These are phyloP conservation scores for Ceratobasidium sp. DNA, from an alignment of 1,284 basidiomycete species.

Conservation along the genomic window DNA sequence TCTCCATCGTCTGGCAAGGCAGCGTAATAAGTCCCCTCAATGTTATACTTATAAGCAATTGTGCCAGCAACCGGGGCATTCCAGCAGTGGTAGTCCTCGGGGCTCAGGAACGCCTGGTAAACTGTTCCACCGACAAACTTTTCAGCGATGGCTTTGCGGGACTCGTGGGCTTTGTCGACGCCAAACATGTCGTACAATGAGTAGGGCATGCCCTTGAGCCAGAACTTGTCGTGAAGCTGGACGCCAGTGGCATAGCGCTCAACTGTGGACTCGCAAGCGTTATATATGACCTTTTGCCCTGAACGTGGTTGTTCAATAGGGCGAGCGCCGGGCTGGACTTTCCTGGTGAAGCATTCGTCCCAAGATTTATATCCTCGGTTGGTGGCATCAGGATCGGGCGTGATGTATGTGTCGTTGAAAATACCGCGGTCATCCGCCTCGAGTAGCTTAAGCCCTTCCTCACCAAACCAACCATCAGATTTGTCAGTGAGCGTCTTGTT, in stretches of 20 bases:
- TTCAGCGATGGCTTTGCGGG: conserved; percentile 52
- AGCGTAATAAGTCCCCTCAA: conserved; percentile 2
- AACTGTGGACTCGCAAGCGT: conserved; percentile 49
- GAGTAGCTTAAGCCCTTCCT: conserved; percentile 54
- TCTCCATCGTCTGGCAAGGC: conserved; percentile 1
- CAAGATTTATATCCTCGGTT: conserved; percentile 58
- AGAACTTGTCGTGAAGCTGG: conserved; percentile 60
- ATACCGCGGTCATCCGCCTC: conserved; percentile 53
- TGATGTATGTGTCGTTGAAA: conserved; percentile 54
- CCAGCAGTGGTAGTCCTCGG: conserved; percentile 69
- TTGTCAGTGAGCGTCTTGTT: conserved; percentile 53
- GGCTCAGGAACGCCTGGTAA: conserved; percentile 67
- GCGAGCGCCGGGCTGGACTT: conserved; percentile 54
- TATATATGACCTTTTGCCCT: conserved; percentile 53
- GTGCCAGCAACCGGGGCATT: conserved; percentile 64
- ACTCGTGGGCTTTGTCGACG: too few species aligned
- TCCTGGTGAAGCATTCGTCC: conserved; percentile 59
- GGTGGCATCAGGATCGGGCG: conserved; percentile 56
- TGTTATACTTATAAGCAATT: conserved; percentile 49
- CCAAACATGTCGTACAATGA: conserved; percentile 61
- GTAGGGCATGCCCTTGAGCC: conserved; percentile 65
- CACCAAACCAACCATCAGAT: conserved; percentile 56
- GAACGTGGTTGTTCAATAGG: conserved; percentile 58
- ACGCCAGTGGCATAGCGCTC: conserved; percentile 56
- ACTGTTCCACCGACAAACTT: conserved; percentile 63